phyloP scores from a whole-genome alignment of 495 filamentous ascomycete species.

The Hamigera avellanea region DNA sequence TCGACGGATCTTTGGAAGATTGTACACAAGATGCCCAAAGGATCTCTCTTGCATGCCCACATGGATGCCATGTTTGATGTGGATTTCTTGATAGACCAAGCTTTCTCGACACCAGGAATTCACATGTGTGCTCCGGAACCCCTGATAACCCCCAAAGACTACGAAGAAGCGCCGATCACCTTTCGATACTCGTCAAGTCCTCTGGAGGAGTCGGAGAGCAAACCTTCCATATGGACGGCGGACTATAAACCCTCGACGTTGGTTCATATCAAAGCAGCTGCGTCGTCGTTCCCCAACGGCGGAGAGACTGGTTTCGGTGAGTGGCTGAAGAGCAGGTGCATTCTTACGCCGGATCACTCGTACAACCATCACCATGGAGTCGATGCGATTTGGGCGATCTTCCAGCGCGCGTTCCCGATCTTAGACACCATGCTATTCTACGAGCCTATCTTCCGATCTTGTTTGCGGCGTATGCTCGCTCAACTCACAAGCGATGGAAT shows the following conservation, averaged over 20 bases:
- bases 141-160: conserved; percentile 34
- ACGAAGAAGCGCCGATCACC: conserved; percentile 26
- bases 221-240: conserved; percentile 46
- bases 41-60: conserved; percentile 78
- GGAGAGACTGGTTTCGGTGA: conserved; percentile 58
- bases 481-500: conserved; percentile 67
- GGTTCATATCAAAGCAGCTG: conserved; percentile 51
- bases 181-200: conserved; percentile 41
- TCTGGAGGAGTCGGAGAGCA: conserved; percentile 6
- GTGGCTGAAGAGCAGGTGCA: conserved; percentile 69
- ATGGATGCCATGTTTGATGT: conserved; percentile 83
- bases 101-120: conserved; percentile 64
- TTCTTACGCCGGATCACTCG: conserved; percentile 57
- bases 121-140: conserved; percentile 47
- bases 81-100: conserved; percentile 60
- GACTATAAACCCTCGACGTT: conserved; percentile 44
- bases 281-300: conserved; percentile 58
- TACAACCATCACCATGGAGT: conserved; percentile 72
- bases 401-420: conserved; percentile 55
- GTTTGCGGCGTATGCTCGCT: conserved; percentile 53
- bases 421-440: conserved; percentile 69
- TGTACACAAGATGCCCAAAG: conserved; percentile 79
- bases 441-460: conserved; percentile 79
- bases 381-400: conserved; percentile 70
- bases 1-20: conserved; percentile 76